phyloP scores from a whole-genome alignment of 2,329 filamentous ascomycete genomes.

The Sordariomycetes sp. region DNA sequence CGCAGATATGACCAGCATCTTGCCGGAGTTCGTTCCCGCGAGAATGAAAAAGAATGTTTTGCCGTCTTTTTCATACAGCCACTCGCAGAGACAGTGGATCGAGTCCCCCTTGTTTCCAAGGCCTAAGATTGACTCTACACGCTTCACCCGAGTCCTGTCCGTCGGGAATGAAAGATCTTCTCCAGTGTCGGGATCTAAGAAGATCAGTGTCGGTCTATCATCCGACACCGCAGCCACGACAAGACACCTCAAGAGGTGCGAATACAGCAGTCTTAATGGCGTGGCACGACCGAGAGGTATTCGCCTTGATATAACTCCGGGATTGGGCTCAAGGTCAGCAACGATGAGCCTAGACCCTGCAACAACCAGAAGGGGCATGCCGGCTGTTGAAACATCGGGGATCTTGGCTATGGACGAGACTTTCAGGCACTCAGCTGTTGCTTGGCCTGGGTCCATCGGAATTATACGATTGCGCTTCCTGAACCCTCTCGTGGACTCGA shows the following conservation, averaged over 20 bases:
- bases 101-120: constrained; percentile 43
- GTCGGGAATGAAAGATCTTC: constrained; percentile 31
- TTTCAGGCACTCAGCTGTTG: not conserved
- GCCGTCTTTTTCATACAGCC: constrained; percentile 44
- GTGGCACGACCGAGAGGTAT: constrained; percentile 29
- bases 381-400: constrained; percentile 13
- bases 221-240: constrained; percentile 35
- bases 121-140: constrained; percentile 35
- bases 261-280: constrained; percentile 40
- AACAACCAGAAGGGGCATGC: constrained; percentile 33
- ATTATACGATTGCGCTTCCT: not conserved
- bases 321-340: constrained; percentile 31
- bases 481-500: constrained; percentile 6
- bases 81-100: constrained; percentile 49
- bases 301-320: constrained; percentile 33
- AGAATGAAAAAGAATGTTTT: constrained; percentile 50
- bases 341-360: constrained; percentile 36
- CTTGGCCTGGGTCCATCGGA: not conserved
- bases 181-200: constrained; percentile 43
- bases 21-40: constrained; percentile 39
- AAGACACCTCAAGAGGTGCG: constrained; percentile 34
- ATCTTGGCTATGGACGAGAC: not conserved
- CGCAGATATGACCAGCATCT: constrained; percentile 39
- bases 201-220: constrained; percentile 33
- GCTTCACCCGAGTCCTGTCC: constrained; percentile 23